Conservation (phyloP, 768 basidiomycete genomes). For the Pleurotus pulmonarius region DNA sequence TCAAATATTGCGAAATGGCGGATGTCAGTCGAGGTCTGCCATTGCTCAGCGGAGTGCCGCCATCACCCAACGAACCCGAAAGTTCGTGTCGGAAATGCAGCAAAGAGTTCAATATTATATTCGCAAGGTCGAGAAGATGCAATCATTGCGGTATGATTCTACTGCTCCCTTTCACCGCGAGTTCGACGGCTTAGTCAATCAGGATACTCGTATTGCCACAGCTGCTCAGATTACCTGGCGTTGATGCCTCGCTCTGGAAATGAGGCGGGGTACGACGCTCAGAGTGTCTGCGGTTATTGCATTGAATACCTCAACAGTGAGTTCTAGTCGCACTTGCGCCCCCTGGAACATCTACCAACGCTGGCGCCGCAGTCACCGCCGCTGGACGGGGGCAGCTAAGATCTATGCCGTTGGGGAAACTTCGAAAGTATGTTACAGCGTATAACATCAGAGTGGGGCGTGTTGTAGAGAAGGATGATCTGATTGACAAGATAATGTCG, state of each 20-base stretch:
- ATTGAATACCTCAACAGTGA: constrained; percentile 66
- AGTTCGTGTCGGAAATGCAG: constrained; percentile 63
- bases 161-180: neutral
- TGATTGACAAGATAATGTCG: constrained; percentile 60
- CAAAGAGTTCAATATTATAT: constrained; percentile 68
- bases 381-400: constrained; percentile 55
- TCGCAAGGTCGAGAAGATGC: constrained; percentile 61
- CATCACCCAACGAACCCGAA: constrained; percentile 32
- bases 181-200: neutral
- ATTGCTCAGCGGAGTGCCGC: constrained; percentile 66
- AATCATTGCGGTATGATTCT: constrained; percentile 67
- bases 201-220: constrained; percentile 74
- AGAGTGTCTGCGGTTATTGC: constrained; percentile 70
- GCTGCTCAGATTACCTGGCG: constrained; percentile 73
- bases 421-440: constrained; percentile 66
- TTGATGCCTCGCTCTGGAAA: constrained; percentile 62
- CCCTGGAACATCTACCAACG: constrained; percentile 7
- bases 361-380: constrained; percentile 56
- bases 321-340: constrained; percentile 15
- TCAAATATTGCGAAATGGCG: constrained; percentile 12
- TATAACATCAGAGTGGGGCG: constrained; percentile 64
- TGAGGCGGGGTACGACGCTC: constrained; percentile 58
- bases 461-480: constrained; percentile 75
- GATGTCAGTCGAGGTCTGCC: constrained; percentile 50
- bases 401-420: constrained; percentile 49